These are phyloP conservation scores for Xylaria palmicola DNA, from an alignment of 495 filamentous ascomycete genomes.

Conservation along the genomic window DNA sequence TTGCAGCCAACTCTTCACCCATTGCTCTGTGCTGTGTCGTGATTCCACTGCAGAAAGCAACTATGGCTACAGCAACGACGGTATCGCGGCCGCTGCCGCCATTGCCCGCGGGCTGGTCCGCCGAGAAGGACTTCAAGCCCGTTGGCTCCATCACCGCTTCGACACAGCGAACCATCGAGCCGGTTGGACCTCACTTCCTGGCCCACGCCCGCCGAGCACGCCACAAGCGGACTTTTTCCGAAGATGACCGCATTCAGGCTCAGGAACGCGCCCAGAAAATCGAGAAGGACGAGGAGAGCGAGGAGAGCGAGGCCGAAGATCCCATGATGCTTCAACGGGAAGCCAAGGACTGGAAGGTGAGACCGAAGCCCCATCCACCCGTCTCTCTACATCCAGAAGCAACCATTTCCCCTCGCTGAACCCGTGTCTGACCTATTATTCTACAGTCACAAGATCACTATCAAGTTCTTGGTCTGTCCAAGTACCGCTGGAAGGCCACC, in stretches of 20 bases:
- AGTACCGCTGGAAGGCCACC: constrained; percentile 87
- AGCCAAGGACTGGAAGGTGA: constrained; percentile 99
- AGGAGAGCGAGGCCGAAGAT: constrained; percentile 91
- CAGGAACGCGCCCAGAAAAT: constrained; percentile 92
- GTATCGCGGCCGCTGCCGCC: constrained; percentile 63
- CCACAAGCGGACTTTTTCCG: constrained; percentile 95
- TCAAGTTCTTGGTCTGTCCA: constrained; percentile 88
- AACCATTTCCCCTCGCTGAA: not conserved
- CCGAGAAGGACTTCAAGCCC: constrained; percentile 88
- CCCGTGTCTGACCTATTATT: constrained; percentile 20
- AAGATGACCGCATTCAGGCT: constrained; percentile 96
- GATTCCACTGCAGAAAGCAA: constrained; percentile 8
- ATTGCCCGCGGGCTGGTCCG: constrained; percentile 78
- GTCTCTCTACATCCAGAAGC: not conserved
- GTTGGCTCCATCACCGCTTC: constrained; percentile 62
- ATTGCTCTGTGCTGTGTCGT: not conserved
- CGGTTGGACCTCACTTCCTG: constrained; percentile 95
- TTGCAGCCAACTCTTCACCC: not conserved
- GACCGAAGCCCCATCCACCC: constrained; percentile 18
- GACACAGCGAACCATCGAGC: constrained; percentile 83
- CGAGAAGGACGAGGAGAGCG: constrained; percentile 84
- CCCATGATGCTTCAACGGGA: constrained; percentile 86
- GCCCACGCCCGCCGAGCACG: constrained; percentile 94
- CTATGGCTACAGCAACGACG: constrained; percentile 41
- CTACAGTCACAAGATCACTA: constrained; percentile 92